Conservation (phyloP, 2,329 filamentous ascomycete genomes). For the Bipolaris sorokiniana region DNA sequence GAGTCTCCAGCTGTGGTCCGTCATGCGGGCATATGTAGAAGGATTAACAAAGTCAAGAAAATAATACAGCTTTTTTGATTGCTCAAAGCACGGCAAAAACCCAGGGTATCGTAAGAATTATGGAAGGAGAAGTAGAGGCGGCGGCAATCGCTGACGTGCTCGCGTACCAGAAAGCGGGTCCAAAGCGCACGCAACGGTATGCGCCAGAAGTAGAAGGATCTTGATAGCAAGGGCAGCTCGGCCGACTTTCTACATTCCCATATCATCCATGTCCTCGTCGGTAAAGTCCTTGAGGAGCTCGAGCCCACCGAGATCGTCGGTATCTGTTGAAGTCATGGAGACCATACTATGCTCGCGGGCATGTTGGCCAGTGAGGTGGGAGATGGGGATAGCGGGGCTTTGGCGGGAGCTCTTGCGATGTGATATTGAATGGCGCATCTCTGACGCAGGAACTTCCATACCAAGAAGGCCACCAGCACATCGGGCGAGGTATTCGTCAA, state of each 20-base stretch:
- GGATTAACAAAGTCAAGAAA: background rate
- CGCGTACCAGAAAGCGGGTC: background rate
- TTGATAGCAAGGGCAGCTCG: background rate
- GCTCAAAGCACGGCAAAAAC: slow-evolving; percentile 11
- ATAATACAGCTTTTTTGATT: slow-evolving; percentile 12
- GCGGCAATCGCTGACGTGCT: background rate
- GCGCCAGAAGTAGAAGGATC: background rate
- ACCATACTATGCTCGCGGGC: slow-evolving; percentile 15
- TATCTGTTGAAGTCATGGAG: slow-evolving; percentile 23
- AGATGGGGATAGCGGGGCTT: slow-evolving; percentile 13
- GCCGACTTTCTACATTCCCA: slow-evolving; percentile 12
- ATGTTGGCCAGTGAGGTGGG: slow-evolving; percentile 15
- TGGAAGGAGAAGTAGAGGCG: slow-evolving; percentile 2
- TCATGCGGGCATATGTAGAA: background rate
- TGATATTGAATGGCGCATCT: slow-evolving; percentile 2
- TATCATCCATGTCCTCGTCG: slow-evolving; percentile 33
- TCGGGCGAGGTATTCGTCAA: slow-evolving; percentile 48
- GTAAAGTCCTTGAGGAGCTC: slow-evolving; percentile 42
- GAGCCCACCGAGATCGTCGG: slow-evolving; percentile 37
- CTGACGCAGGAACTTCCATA: slow-evolving; percentile 25
- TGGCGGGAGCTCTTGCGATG: slow-evolving; percentile 10
- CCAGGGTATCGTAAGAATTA: slow-evolving; percentile 23
- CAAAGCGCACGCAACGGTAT: background rate
- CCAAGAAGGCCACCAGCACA: slow-evolving; percentile 45
- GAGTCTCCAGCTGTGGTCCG: background rate